Evolutionary conservation across 2,329 filamentous ascomycete species (phyloP), one percentile per base, ranked within the genome.

Genomic region (Fusarium denticulatum): DNA sequence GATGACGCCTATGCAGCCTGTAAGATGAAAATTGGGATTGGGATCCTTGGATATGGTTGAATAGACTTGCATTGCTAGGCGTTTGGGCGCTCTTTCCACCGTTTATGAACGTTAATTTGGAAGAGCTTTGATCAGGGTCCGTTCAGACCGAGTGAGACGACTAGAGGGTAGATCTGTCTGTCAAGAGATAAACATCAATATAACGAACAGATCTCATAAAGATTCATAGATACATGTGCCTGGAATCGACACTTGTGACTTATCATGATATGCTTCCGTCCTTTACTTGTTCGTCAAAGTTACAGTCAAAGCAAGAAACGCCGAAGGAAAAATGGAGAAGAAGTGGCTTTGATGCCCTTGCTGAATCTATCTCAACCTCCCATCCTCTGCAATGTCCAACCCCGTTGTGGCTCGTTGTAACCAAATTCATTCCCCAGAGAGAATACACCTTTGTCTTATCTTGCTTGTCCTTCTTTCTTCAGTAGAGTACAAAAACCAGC

Each of bases 1-100:
- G 80, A 92, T 93, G 90, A 87, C 88, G 15, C 83, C 85, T 43
- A 77, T 77, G 66, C 52, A 70, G 42, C 60, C 74, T 47, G 39
- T 72, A 57, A 77, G 74, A 74, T 81, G 65, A 75, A 36, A 46
- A 12, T 64, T 28, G 43, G 49, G 26, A 28, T 36, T 30, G 40
- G 39, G 18, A 26, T 43, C 26, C 30, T 66, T 71, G 61, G 58
- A 60, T 60, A 66, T 67, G 47, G 76, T 76, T 73, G 69, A 71
- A 74, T 75, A 79, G 78, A 74, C 77, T 75, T 80, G 78, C 81
- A 81, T 82, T 80, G 78, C 73, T 76, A 56, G 79, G 81, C 78
- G 81, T 82, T 77, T 57, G 60, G 74, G 75, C 56, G 67, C 59
- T 73, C 60, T 71, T 64, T 46, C 59, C 53, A 55, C 67, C 47